Percentiles rank a stretch among this genome's conserved stretches.
Evolutionary conservation across 768 basidiomycete species (phyloP).

Genomic region (Stropharia rugosoannulata): DNA sequence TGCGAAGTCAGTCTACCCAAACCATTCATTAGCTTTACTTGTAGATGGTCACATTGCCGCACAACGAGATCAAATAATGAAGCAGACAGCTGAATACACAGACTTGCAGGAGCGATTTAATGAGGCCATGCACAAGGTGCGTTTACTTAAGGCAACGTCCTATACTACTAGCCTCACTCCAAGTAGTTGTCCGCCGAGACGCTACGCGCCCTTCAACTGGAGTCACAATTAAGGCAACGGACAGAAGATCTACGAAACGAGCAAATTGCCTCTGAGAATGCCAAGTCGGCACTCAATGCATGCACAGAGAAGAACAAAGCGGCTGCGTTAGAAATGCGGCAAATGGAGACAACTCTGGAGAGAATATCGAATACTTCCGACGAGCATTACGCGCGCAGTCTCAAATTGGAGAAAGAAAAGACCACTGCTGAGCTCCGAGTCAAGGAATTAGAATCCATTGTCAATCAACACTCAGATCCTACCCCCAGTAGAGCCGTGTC

Average conservation of each 20-base stretch:
- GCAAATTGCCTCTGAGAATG: slow-evolving; percentile 50
- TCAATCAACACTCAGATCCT: slow-evolving; percentile 32
- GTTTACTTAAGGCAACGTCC: slow-evolving; percentile 7
- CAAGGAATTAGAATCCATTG: slow-evolving; percentile 52
- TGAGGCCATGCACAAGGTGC: slow-evolving; percentile 47
- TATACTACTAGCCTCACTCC: not conserved
- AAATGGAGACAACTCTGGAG: slow-evolving; percentile 58
- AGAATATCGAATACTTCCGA: slow-evolving; percentile 54
- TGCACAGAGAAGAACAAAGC: slow-evolving; percentile 51
- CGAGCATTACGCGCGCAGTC: slow-evolving; percentile 36
- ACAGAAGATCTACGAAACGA: slow-evolving; percentile 60
- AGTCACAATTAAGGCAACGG: slow-evolving; percentile 45
- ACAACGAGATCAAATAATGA: slow-evolving; percentile 42
- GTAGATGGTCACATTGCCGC: slow-evolving; percentile 49
- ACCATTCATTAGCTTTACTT: slow-evolving; percentile 11
- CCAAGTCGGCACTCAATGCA: slow-evolving; percentile 43
- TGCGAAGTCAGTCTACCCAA: not conserved
- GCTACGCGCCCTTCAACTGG: slow-evolving; percentile 53
- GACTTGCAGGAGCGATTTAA: slow-evolving; percentile 42
- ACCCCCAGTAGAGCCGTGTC: slow-evolving; percentile 30
- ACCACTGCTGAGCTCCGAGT: slow-evolving; percentile 52
- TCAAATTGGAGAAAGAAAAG: slow-evolving; percentile 61
- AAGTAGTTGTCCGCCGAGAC: slow-evolving; percentile 56
- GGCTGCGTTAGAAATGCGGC: slow-evolving; percentile 47
- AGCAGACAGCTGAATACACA: slow-evolving; percentile 39